Base-by-base conservation (phyloP, 495 filamentous ascomycete species). In the Xylaria scruposa region DNA sequence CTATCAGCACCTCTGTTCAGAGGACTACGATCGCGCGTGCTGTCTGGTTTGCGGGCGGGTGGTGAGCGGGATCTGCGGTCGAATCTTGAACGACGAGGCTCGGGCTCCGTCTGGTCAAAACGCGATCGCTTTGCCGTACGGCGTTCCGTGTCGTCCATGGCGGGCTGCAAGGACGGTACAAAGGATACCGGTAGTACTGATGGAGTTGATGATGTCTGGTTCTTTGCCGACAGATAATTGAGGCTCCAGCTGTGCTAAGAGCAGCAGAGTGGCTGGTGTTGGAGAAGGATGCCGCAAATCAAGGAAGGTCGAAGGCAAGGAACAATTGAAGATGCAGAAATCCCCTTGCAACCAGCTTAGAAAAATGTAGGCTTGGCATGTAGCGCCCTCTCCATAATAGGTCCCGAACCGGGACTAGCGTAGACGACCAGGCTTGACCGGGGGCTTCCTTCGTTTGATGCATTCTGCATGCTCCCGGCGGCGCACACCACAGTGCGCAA, bases 31-130 rank as follows among this genome's bases (percentile, higher is more conserved):
- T 92, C 94, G 73, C 95, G 91, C 72, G 84, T 83, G 58, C 89
- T 77, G 65, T 91, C 82, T 6, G 80, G 71, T 59, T 79, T 87
- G 73, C 87, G 87, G 40, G 86, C 84, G 8, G 91, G 88, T 2
- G 94, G 94, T 4, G 94, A 97, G 56, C 93, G 90, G 54, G 94
- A 97, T 68, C 94, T 91, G 71, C 93, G 90, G 79, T 97, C 94
- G 77, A 95, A 96, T 75, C 93, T 87, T 38, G 93, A 94, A 21
- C 91, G 89, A 71, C 90, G 89, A 40, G 89, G 89, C 74, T 94
- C 92, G 7, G 93, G 90, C 76, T 94, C 94, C 51, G 88, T 94
- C 79, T 95, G 91, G 78, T 97, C 94, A 79, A 97, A 97, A 75
- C 94, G 93, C 60, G 94, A 97, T 61, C 94, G 91, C 85, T 96